Evolutionary conservation across 2,329 filamentous ascomycete species (phyloP).

Genomic region (Hirsutella minnesotensis): DNA sequence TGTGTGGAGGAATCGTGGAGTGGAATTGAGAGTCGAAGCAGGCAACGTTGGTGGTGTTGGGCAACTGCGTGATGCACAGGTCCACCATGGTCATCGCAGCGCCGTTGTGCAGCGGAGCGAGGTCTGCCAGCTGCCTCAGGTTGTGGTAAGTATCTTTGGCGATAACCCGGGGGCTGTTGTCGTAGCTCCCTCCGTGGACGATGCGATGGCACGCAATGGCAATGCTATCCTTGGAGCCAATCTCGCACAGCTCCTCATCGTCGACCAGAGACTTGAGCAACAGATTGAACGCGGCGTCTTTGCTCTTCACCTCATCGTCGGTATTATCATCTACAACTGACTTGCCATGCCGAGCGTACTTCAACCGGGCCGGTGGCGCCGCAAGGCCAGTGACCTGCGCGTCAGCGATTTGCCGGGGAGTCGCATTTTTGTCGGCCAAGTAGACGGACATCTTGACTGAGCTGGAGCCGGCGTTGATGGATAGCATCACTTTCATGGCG

Average conservation of each 20-base stretch:
- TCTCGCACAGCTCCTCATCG: constrained; percentile 51
- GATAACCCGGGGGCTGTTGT: constrained; percentile 54
- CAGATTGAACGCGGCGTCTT: constrained; percentile 64
- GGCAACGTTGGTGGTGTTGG: constrained; percentile 63
- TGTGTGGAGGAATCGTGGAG: constrained; percentile 56
- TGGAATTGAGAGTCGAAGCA: constrained; percentile 88
- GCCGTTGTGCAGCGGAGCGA: constrained; percentile 80
- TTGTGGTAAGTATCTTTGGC: constrained; percentile 60
- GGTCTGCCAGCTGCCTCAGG: constrained; percentile 63
- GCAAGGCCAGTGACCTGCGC: constrained; percentile 66
- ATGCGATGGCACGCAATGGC: constrained; percentile 71
- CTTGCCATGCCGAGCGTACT: constrained; percentile 54
- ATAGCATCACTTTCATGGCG: constrained; percentile 61
- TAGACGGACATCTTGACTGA: constrained; percentile 83
- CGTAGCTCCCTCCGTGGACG: constrained; percentile 76
- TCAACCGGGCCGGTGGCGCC: constrained; percentile 60
- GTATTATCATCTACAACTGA: constrained; percentile 36
- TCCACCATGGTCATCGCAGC: constrained; percentile 66
- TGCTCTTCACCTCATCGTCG: constrained; percentile 37
- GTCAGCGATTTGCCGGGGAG: constrained; percentile 57
- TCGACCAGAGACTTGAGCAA: constrained; percentile 58
- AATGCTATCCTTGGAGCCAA: constrained; percentile 55
- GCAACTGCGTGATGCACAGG: constrained; percentile 52
- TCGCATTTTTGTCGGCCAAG: constrained; percentile 34
- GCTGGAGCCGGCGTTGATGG: constrained; percentile 82